These are phyloP conservation scores for Agarophyton chilense DNA, from an alignment of 23 red algal species.

Conservation along the genomic window DNA sequence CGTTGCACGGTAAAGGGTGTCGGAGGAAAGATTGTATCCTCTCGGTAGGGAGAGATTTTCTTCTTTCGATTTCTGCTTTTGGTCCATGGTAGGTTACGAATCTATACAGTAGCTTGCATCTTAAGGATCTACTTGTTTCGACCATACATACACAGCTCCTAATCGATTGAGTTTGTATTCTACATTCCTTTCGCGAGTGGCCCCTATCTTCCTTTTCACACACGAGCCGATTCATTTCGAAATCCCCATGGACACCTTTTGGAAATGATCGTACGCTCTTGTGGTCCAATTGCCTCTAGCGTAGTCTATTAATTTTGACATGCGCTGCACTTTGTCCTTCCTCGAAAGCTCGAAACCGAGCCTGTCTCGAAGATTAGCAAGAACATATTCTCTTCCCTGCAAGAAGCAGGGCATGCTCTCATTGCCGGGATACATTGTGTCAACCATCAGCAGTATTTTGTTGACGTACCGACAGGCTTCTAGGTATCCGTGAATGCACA, in stretches of 20 bases:
- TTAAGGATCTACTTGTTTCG: not conserved
- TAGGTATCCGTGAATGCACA: slow-evolving; percentile 87
- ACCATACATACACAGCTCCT: not conserved
- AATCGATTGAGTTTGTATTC: not conserved
- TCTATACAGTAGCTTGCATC: slow-evolving; percentile 9
- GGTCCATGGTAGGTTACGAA: not conserved
- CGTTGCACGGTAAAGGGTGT: too few relatives aligned
- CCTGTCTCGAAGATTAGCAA: slow-evolving; percentile 82
- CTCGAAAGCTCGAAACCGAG: slow-evolving; percentile 74
- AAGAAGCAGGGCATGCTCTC: slow-evolving; percentile 98
- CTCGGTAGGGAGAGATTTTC: too few relatives aligned
- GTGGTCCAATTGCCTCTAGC: slow-evolving; percentile 90
- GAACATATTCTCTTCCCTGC: slow-evolving; percentile 86
- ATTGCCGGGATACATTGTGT: slow-evolving; percentile 91
- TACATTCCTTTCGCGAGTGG: not conserved
- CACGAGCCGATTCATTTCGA: slow-evolving; percentile 19
- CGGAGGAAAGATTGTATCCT: too few relatives aligned
- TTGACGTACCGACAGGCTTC: slow-evolving; percentile 92
- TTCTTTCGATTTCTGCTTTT: too few relatives aligned
- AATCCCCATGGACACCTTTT: slow-evolving; percentile 73
- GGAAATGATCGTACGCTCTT: slow-evolving; percentile 89
- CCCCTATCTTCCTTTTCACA: not conserved
- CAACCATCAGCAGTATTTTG: slow-evolving; percentile 98
- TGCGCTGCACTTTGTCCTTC: slow-evolving; percentile 63
- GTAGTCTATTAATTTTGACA: slow-evolving; percentile 78